phyloP scores from a whole-genome alignment of 495 filamentous ascomycete species.

The Podospora pseudoanserina region DNA sequence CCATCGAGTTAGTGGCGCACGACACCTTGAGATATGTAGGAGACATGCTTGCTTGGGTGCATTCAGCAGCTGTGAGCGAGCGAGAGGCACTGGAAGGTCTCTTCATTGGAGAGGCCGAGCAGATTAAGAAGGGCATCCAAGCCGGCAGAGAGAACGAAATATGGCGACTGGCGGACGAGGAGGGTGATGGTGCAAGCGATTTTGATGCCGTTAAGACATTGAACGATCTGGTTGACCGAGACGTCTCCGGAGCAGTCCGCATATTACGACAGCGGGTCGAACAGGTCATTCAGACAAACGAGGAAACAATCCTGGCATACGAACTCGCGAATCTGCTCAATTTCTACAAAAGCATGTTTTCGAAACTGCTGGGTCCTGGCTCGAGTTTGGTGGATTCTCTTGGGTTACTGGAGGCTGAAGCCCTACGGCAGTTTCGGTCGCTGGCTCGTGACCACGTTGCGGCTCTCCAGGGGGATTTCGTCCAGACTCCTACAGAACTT shows the following conservation, averaged over 20 bases:
- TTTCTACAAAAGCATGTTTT: slow-evolving; percentile 86
- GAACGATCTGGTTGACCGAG: slow-evolving; percentile 82
- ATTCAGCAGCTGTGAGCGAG: slow-evolving; percentile 91
- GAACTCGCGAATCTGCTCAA: slow-evolving; percentile 81
- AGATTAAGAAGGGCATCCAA: slow-evolving; percentile 80
- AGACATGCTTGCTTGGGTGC: slow-evolving; percentile 97
- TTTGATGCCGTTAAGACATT: slow-evolving; percentile 84
- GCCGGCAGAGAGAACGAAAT: slow-evolving; percentile 82
- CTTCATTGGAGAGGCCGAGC: slow-evolving; percentile 88
- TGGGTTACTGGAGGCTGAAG: slow-evolving; percentile 63
- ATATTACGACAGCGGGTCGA: slow-evolving; percentile 79
- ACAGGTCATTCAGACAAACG: slow-evolving; percentile 87
- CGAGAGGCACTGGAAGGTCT: slow-evolving; percentile 86
- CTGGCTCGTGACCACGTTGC: slow-evolving; percentile 74
- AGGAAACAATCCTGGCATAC: slow-evolving; percentile 84
- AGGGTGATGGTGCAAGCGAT: slow-evolving; percentile 48
- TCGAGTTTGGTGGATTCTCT: slow-evolving; percentile 70
- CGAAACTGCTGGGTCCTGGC: slow-evolving; percentile 66
- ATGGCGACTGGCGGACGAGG: slow-evolving; percentile 64
- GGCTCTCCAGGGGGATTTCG: slow-evolving; percentile 65
- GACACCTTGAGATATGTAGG: slow-evolving; percentile 90
- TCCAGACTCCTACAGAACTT: slow-evolving; percentile 64
- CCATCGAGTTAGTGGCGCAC: slow-evolving; percentile 90
- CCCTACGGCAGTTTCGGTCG: slow-evolving; percentile 75
- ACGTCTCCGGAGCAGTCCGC: slow-evolving; percentile 72